Base-by-base conservation (phyloP, 352 stramenopile species). In the Pythium graminicola region DNA sequence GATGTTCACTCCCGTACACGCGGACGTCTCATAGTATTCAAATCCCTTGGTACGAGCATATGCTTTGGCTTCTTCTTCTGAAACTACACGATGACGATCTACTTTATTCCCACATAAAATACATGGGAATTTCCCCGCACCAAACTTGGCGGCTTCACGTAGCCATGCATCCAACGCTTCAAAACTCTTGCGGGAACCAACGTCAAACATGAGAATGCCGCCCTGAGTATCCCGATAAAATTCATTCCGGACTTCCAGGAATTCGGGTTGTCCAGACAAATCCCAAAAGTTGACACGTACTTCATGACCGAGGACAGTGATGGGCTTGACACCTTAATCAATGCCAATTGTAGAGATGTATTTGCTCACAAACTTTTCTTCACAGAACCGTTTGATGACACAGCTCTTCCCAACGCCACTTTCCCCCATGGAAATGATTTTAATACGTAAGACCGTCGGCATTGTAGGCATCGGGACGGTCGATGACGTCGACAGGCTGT, bases 271-370 rank as follows among this genome's bases (percentile, higher is more conserved):
- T 0, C 93, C 94, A 19, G 74, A 95, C 14, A 98, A 70, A 45
- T 98, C 91, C 89, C 91, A 98, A 57, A 97, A 97, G 72, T 96
- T 97, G n/a, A 97, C 79, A 17, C 82, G 79, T 49, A 93, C 84
- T 52, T 90, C 70, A 14, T 74, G 55, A 20, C 78, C 75, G 24
- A 74, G 64, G 11, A 97, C 70, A 16, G 72, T 60, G 32, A 97
- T 81, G 13, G 85, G 69, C 53, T 97, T 97, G 33, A 98, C 90
- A 40, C 93, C 92, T 57, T 97, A 98, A 63, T 98, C 93, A 52
- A 98, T 93, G 39, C 93, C 94, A 56, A 98, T 97, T 5, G 94
- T 98, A 31, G 84, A 87, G 45, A 98, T 97, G 66, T 98, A 98
- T 73, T 97, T 98, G 53, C 66, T 83, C 22, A 97, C 85, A 63